Percentiles rank a stretch among this genome's conserved stretches.
Evolutionary conservation across 2,329 filamentous ascomycete species (phyloP).

Genomic region (Teratosphaeria viscida): DNA sequence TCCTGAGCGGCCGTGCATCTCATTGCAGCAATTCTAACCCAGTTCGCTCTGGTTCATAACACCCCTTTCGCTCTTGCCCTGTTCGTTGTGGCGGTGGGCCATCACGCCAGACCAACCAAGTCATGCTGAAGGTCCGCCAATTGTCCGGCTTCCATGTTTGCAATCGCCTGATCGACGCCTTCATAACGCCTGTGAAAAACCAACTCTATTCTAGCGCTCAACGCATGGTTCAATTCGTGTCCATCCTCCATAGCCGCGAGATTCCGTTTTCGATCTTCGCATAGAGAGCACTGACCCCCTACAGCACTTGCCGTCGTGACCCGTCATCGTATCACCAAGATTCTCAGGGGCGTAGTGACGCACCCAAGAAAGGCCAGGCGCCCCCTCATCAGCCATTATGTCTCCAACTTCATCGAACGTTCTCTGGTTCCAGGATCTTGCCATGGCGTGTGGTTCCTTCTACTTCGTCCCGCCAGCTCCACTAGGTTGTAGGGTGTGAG

Average conservation of each 20-base stretch:
- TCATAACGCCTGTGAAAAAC: neutral
- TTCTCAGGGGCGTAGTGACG: neutral
- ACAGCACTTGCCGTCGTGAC: neutral
- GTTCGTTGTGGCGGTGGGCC: neutral
- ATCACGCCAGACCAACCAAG: neutral
- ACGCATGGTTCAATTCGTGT: neutral
- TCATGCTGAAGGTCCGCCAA: neutral
- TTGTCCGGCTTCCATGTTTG: neutral
- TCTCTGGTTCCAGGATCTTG: neutral
- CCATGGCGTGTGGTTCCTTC: neutral
- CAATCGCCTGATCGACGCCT: neutral
- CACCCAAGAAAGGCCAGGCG: neutral
- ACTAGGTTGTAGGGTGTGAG: constrained; percentile 55
- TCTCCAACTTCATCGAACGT: neutral
- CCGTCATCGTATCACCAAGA: neutral
- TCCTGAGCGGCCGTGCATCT: neutral
- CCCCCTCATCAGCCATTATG: neutral
- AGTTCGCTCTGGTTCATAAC: neutral
- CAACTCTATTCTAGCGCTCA: neutral
- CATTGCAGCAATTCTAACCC: neutral
- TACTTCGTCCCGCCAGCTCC: constrained; percentile 17
- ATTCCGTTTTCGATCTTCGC: neutral
- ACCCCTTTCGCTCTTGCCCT: neutral
- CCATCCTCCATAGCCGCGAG: neutral
- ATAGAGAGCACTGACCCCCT: neutral